Conservation (phyloP, 495 filamentous ascomycete genomes). For the Haplographium delicatum region DNA sequence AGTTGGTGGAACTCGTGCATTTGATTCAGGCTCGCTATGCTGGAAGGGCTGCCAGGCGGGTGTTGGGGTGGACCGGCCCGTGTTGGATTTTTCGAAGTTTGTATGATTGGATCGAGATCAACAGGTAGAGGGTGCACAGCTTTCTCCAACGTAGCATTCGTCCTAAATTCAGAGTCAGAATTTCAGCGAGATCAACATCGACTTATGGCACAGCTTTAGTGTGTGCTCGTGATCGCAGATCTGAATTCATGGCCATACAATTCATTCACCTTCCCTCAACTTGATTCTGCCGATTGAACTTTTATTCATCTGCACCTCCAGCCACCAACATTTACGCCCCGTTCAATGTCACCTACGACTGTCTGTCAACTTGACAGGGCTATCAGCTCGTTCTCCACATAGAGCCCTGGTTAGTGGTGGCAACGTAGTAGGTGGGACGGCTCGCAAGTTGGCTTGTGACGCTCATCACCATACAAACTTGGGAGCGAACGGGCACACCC, state of each 20-base stretch:
- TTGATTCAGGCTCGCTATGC: neutral
- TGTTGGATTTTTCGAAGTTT: conserved; percentile 5
- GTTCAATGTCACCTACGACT: neutral
- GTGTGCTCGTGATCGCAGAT: conserved; percentile 5
- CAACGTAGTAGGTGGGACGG: no score
- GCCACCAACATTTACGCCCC: neutral
- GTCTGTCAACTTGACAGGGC: no score
- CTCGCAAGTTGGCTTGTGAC: no score
- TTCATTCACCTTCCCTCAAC: no score
- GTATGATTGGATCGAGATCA: neutral
- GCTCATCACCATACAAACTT: no score
- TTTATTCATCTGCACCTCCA: neutral
- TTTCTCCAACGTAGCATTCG: conserved; percentile 6
- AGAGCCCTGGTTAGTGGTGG: no score
- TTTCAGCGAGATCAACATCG: conserved; percentile 14
- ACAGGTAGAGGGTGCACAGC: neutral
- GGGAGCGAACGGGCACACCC: conserved; percentile 1
- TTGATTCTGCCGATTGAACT: neutral
- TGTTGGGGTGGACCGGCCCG: neutral
- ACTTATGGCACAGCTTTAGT: conserved; percentile 3
- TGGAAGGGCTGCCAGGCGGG: neutral
- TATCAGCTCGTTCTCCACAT: no score
- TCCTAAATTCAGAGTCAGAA: conserved; percentile 12
- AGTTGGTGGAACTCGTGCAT: neutral
- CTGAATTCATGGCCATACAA: no score